phyloP scores from a whole-genome alignment of 305 asterid species.

The Plantago lanceolata region DNA sequence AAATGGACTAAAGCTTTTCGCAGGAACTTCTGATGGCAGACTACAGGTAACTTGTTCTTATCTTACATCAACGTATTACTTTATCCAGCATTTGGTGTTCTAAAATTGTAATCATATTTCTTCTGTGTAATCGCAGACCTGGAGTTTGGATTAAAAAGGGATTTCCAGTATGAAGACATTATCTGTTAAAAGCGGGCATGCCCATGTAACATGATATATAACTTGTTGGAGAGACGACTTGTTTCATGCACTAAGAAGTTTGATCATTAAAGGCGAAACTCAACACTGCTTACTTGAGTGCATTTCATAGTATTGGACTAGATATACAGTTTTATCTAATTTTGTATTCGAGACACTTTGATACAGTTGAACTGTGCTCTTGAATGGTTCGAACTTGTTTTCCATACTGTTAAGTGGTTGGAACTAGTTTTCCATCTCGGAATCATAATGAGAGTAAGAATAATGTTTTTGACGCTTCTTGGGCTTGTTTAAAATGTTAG shows the following conservation, averaged over 20 bases:
- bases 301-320: no score
- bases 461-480: no score
- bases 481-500: no score
- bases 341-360: no score
- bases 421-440: no score
- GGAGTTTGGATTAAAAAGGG: conserved; percentile 44
- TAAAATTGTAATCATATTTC: neutral
- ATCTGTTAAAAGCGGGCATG: neutral
- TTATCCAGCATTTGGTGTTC: neutral
- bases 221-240: neutral
- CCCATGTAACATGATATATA: neutral
- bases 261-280: no score
- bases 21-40: conserved; percentile 65
- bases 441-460: no score
- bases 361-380: no score
- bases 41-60: conserved; percentile 42
- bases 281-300: no score
- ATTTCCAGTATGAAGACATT: neutral
- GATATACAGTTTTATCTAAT: no score
- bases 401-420: no score
- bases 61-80: neutral
- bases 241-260: neutral
- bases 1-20: conserved; percentile 66
- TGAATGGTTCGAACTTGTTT: no score
- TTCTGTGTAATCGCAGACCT: conserved; percentile 35